Percentiles rank a stretch among this genome's conserved stretches.
phyloP scores from a whole-genome alignment of 2,329 filamentous ascomycete species.

The Nigrospora oryzae region DNA sequence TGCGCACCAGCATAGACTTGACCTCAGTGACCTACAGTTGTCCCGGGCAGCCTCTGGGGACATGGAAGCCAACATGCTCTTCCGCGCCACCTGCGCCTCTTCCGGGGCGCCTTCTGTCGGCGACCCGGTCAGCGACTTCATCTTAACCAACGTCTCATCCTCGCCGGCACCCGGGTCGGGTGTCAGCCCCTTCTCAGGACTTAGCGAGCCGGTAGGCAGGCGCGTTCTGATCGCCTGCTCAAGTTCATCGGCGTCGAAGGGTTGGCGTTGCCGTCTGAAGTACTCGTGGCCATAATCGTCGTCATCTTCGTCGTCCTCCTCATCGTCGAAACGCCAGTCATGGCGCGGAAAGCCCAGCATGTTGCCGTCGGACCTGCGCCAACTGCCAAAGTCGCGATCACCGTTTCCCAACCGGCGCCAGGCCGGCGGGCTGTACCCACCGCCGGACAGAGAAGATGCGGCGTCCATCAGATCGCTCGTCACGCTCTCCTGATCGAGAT shows the following conservation, averaged over 20 bases:
- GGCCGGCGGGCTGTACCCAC: constrained; percentile 52
- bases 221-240: constrained; percentile 45
- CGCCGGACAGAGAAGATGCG: constrained; percentile 32
- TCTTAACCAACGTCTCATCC: constrained; percentile 29
- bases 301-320: constrained; percentile 9
- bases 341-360: constrained; percentile 33
- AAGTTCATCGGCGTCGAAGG: constrained; percentile 29
- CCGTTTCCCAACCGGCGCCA: constrained; percentile 55
- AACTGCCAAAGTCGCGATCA: constrained; percentile 49
- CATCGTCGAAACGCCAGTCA: constrained; percentile 11
- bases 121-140: constrained; percentile 21
- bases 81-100: constrained; percentile 10
- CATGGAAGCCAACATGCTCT: constrained; percentile 18
- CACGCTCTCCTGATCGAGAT: constrained; percentile 29
- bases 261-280: too few relatives aligned
- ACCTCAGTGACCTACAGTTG: constrained; percentile 36
- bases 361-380: constrained; percentile 46
- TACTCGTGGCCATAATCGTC: constrained; percentile 19
- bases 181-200: constrained; percentile 43
- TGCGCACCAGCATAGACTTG: not conserved
- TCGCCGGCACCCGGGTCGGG: constrained; percentile 29
- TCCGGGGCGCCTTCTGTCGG: constrained; percentile 10
- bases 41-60: constrained; percentile 27
- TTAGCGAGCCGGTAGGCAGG: constrained; percentile 45
- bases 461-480: constrained; percentile 13